Conservation (phyloP, 441 rosid species). For the Erodium moschatum region DNA sequence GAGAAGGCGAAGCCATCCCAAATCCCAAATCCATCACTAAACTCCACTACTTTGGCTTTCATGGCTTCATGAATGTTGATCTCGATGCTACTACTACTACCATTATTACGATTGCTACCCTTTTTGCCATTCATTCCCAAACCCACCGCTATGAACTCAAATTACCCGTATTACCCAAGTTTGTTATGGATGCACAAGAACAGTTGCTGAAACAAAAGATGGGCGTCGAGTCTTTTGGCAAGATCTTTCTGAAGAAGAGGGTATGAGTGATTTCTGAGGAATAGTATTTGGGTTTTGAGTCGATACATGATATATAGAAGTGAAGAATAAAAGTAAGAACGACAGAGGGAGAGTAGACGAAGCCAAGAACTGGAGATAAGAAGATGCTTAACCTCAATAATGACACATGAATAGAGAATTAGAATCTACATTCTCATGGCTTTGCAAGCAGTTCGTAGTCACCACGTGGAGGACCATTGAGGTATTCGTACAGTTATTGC, state of each 20-base stretch:
- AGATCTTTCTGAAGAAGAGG: neutral
- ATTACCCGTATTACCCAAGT: slow-evolving; percentile 12
- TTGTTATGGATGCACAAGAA: no score
- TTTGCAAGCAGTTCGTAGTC: neutral
- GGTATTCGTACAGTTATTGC: neutral
- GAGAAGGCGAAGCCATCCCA: slow-evolving; percentile 20
- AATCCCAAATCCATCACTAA: slow-evolving; percentile 14
- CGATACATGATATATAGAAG: slow-evolving; percentile 23
- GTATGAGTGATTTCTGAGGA: neutral
- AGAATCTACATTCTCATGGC: slow-evolving; percentile 2
- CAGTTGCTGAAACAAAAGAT: neutral
- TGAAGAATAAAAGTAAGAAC: slow-evolving; percentile 29
- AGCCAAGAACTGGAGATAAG: slow-evolving; percentile 30
- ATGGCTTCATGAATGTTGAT: slow-evolving; percentile 33
- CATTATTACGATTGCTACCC: slow-evolving; percentile 20
- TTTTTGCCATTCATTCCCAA: slow-evolving; percentile 57
- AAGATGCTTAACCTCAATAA: slow-evolving; percentile 61
- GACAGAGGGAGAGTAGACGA: slow-evolving; percentile 36
- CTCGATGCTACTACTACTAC: slow-evolving; percentile 7
- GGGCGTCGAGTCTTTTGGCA: neutral
- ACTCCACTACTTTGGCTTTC: slow-evolving; percentile 24
- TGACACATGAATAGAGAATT: slow-evolving; percentile 28
- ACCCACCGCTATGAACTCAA: slow-evolving; percentile 15
- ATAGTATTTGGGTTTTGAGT: slow-evolving; percentile 19
- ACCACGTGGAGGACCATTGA: neutral